Base-by-base conservation (phyloP, 768 basidiomycete species). In the Auricularia sp. region DNA sequence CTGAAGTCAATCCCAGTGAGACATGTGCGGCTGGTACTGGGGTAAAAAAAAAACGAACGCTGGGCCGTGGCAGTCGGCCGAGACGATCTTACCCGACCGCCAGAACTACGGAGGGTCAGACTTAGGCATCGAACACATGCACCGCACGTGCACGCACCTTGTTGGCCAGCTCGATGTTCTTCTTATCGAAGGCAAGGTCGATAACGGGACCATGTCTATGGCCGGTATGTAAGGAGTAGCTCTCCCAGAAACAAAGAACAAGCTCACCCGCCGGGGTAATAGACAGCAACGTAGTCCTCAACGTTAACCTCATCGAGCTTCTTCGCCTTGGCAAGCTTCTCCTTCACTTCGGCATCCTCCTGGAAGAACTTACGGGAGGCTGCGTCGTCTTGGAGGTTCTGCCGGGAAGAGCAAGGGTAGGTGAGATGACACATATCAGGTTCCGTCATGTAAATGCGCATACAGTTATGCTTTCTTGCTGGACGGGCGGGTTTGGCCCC, bases 21-120 rank as follows among this genome's bases (percentile, higher is more conserved):
- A 13, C 61, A 24, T 4, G 33, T 4, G 68, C 62, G 47, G 64
- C 47, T 24, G n/a, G 44, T 44, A 63, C 35, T 14, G 37, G 21
- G 42, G 64, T 16, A n/a, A 78, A 62, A 21, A n/a, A n/a, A n/a
- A 21, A 3, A 14, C 83, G 71, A 68, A 87, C 81, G 83, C 88
- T 62, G 90, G 83, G 16, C 90, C 91, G 75, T 92, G 91, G 78
- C 91, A 92, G 33, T 93, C 89, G 3, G 88, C 88, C 3, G 85
- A 69, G 6, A 84, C 82, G 66, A 87, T 74, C 76, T 90, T 92
- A 56, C 83, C 85, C 10, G 80, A 73, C 63, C 81, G 80, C 76
- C 82, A 91, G 75, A 91, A 87, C 86, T 89, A 64, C 21, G 21
- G 39, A 42, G 36, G 59, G 42, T 54, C 36, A 34, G 44, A 29